Percentiles rank a stretch among this genome's conserved stretches.
Evolutionary conservation across 495 filamentous ascomycete genomes (phyloP).

Genomic region (Aspergillus bridgeri): DNA sequence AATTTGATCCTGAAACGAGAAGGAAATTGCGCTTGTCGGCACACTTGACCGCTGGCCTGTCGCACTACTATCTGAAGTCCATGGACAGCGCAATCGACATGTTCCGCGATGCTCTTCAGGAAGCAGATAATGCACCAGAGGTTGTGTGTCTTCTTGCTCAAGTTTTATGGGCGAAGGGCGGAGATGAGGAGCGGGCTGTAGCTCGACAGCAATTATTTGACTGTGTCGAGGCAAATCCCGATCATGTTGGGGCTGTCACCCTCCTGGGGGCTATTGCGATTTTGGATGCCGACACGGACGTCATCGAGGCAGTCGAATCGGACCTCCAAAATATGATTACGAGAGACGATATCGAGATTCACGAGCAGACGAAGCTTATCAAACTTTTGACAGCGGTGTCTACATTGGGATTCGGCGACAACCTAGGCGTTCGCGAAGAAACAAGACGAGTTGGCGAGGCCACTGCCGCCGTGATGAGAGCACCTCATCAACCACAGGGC

Average conservation of each 20-base stretch:
- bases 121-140: slow-evolving; percentile 75
- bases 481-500: slow-evolving; percentile 68
- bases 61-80: slow-evolving; percentile 64
- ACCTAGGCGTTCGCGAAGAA: slow-evolving; percentile 33
- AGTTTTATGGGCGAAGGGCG: slow-evolving; percentile 87
- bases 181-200: slow-evolving; percentile 65
- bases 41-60: slow-evolving; percentile 81
- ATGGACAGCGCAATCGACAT: slow-evolving; percentile 66
- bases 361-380: slow-evolving; percentile 51
- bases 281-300: slow-evolving; percentile 73
- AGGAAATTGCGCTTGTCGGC: slow-evolving; percentile 72
- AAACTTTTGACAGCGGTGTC: slow-evolving; percentile 57
- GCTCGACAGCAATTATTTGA: slow-evolving; percentile 79
- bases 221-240: slow-evolving; percentile 64
- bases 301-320: slow-evolving; percentile 71
- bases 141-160: slow-evolving; percentile 85
- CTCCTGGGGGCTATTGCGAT: slow-evolving; percentile 80
- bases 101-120: slow-evolving; percentile 78
- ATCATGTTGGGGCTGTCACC: slow-evolving; percentile 72
- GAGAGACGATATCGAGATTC: slow-evolving; percentile 48
- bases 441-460: slow-evolving; percentile 51
- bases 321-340: slow-evolving; percentile 71
- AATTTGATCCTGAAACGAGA: slow-evolving; percentile 55
- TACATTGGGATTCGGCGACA: slow-evolving; percentile 33
- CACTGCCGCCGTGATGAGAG: slow-evolving; percentile 69